Evolutionary conservation across 176 grass and related monocot genomes (phyloP).

Genomic region (sorghum (Sorghum bicolor)): DNA sequence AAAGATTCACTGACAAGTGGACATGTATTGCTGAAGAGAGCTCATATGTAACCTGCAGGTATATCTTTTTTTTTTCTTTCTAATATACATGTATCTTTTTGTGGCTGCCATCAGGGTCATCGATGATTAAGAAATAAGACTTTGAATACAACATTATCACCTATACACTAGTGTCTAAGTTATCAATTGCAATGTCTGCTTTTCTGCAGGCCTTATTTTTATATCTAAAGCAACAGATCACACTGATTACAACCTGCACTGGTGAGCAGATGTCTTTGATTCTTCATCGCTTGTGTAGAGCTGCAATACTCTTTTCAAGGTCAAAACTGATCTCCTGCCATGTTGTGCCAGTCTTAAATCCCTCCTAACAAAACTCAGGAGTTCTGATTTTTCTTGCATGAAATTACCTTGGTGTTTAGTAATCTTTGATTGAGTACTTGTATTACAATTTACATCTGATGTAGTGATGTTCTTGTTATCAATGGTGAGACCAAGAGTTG

Average conservation of each 20-base stretch:
- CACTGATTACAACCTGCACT: not conserved
- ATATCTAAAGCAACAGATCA: not conserved
- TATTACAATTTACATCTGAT: not conserved
- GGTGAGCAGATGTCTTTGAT: not conserved
- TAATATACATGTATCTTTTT: not conserved
- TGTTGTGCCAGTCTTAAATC: not conserved
- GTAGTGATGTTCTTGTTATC: not conserved
- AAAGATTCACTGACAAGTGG: not conserved
- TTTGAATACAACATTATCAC: not conserved
- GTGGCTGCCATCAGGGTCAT: not conserved
- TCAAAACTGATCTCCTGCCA: not conserved
- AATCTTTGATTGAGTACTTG: not conserved
- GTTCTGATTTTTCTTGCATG: not conserved
- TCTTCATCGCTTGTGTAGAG: not conserved
- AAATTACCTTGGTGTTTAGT: not conserved
- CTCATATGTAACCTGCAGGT: conserved; percentile 4
- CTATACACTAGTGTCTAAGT: not conserved
- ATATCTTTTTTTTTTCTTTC: not conserved
- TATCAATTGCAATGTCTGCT: not conserved
- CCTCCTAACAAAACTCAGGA: not conserved
- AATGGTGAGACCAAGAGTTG: not conserved
- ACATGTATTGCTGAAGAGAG: not conserved
- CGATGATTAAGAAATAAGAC: not conserved
- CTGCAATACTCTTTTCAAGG: not conserved
- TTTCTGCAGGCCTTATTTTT: conserved; percentile 7